Percentiles rank a stretch among this genome's conserved stretches.
Evolutionary conservation across 2,329 filamentous ascomycete genomes (phyloP).

Genomic region (Pestalotiopsis sp.): DNA sequence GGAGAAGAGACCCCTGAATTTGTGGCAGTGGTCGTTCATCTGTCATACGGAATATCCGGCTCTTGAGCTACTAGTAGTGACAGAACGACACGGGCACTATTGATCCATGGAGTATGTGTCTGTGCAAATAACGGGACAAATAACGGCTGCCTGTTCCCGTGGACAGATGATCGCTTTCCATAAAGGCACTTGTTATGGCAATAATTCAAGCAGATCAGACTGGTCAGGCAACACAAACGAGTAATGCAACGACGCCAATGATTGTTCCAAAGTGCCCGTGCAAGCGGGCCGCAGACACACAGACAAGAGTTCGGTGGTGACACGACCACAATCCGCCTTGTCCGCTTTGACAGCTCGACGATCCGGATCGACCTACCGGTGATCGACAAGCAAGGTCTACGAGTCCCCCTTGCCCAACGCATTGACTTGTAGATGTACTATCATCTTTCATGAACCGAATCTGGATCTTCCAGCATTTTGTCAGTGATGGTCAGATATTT

Average conservation of each 20-base stretch:
- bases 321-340: background rate
- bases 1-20: background rate
- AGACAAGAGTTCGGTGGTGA: background rate
- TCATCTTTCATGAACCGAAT: background rate
- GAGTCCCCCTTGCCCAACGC: background rate
- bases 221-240: background rate
- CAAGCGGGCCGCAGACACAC: background rate
- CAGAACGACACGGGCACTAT: no score
- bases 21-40: background rate
- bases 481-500: no score
- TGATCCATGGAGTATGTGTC: no score
- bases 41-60: no score
- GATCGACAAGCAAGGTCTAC: background rate
- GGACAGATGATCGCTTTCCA: background rate
- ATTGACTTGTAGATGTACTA: background rate
- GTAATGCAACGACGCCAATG: background rate
- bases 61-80: no score
- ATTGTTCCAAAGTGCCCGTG: background rate
- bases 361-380: background rate
- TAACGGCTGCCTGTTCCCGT: background rate
- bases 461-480: background rate
- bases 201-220: background rate
- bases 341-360: constrained; percentile 3
- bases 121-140: no score
- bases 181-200: background rate